phyloP scores from a whole-genome alignment of 345 rosid species.

The Lepidium didymum region DNA sequence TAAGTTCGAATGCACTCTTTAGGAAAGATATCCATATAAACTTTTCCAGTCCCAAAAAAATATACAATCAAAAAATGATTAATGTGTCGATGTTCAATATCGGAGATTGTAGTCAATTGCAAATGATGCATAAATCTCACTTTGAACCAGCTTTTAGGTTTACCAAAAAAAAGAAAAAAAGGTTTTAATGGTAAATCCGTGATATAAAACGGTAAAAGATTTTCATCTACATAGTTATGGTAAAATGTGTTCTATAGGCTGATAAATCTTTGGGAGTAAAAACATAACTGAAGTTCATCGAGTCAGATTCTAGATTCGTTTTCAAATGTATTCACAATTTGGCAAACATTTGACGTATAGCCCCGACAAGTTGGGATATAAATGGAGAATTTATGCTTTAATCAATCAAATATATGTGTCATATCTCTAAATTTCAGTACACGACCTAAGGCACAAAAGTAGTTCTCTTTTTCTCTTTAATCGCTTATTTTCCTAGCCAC shows the following conservation, averaged over 20 bases:
- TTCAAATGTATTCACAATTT: neutral
- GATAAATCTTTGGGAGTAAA: neutral
- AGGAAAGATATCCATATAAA: too few relatives aligned
- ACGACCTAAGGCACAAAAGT: neutral
- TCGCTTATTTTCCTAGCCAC: neutral
- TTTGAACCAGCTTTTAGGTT: too few relatives aligned
- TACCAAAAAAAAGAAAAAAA: too few relatives aligned
- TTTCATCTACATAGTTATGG: too few relatives aligned
- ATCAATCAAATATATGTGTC: neutral
- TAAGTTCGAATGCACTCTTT: too few relatives aligned
- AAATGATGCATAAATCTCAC: too few relatives aligned
- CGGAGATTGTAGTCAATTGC: too few relatives aligned
- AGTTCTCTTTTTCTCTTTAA: neutral
- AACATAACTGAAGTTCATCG: neutral
- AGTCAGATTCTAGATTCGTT: neutral
- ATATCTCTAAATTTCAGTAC: neutral
- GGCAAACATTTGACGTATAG: neutral
- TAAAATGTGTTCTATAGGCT: too few relatives aligned
- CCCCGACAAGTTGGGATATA: neutral
- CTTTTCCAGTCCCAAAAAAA: too few relatives aligned
- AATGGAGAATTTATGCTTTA: neutral
- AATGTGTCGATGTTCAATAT: too few relatives aligned
- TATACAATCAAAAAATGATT: too few relatives aligned
- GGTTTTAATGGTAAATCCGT: neutral
- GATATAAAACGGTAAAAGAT: neutral